Evolutionary conservation across 495 filamentous ascomycete genomes (phyloP), one percentile per base, ranked within the genome.

Genomic region (Penicillium silybi): DNA sequence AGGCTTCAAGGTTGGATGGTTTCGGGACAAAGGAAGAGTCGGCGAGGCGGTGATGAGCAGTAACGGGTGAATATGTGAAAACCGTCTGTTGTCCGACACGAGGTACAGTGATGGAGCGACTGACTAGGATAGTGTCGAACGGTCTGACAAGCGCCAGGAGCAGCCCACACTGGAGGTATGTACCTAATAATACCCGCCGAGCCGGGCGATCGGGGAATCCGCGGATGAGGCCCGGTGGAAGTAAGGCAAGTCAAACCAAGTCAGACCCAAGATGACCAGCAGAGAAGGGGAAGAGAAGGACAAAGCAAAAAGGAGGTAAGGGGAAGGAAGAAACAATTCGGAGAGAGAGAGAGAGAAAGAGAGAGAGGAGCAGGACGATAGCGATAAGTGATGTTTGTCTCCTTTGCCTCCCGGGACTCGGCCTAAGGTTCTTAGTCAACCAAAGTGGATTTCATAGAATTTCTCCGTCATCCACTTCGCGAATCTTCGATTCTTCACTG

Each of bases 311-410:
- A 46, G 35, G 39, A 41, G 32, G 20, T 37, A 50, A 46, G 48
- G 56, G 45, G 46, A 46, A 32, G 25, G 44, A 52, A 46, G 44
- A 26, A 15, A 20, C 17, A 53, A 54, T 38, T 45, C 29, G 42
- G 38, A 49, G 35, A 45, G 47, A 46, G 37, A 29, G 50, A 50
- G 34, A 44, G 20, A 48, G 44, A 37, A 41, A 37, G 44, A 46
- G 44, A 46, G 44, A 38, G 45, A 41, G 13, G 57, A 51, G 25
- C 44, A 25, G 45, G 32, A 45, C 44, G 42, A 58, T 54, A 57
- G 49, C 62, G 63, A 66, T 63, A 61, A 63, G 54, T 55, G 50
- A 57, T 62, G 62, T 65, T 65, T 62, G 62, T 51, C 53, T 57
- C 19, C 19, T 65, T 65, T 63, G 54, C 49, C 47, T 50, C 16